phyloP scores from a whole-genome alignment of 441 rosid genomes.

The Flueggea neowawraea region DNA sequence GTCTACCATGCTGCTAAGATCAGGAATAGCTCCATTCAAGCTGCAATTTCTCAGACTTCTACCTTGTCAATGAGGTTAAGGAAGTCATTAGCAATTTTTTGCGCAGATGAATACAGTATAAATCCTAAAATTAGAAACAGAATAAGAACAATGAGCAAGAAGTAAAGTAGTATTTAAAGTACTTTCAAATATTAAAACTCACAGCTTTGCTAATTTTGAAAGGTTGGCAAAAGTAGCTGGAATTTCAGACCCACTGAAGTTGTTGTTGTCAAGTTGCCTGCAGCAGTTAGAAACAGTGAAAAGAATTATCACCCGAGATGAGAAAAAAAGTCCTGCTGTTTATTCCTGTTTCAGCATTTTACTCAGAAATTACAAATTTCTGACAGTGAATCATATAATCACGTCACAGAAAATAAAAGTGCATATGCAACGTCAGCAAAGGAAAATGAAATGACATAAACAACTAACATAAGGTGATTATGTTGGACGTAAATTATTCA shows the following conservation, averaged over 20 bases:
- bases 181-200: constrained; percentile 22
- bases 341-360: not conserved
- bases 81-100: constrained; percentile 18
- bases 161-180: not conserved
- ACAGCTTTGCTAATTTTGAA: constrained; percentile 66
- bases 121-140: not conserved
- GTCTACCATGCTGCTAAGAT: constrained; percentile 52
- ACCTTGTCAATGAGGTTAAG: constrained; percentile 27
- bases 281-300: constrained; percentile 11
- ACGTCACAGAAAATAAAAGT: too few species aligned
- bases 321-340: not conserved
- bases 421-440: too few species aligned
- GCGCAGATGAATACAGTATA: not conserved
- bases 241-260: constrained; percentile 62
- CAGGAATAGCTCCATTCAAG: constrained; percentile 75
- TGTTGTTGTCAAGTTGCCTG: constrained; percentile 96
- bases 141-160: not conserved
- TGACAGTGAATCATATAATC: too few species aligned
- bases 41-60: constrained; percentile 93
- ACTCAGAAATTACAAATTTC: not conserved
- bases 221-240: constrained; percentile 72
- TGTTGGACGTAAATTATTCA: not conserved
- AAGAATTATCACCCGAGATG: not conserved
- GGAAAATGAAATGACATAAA: too few species aligned
- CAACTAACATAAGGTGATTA: too few species aligned